A percentile compares a stretch with the other conserved stretches of the same genome.
Conservation (phyloP, 2,329 filamentous ascomycete species). For the Lojkania enalia region DNA sequence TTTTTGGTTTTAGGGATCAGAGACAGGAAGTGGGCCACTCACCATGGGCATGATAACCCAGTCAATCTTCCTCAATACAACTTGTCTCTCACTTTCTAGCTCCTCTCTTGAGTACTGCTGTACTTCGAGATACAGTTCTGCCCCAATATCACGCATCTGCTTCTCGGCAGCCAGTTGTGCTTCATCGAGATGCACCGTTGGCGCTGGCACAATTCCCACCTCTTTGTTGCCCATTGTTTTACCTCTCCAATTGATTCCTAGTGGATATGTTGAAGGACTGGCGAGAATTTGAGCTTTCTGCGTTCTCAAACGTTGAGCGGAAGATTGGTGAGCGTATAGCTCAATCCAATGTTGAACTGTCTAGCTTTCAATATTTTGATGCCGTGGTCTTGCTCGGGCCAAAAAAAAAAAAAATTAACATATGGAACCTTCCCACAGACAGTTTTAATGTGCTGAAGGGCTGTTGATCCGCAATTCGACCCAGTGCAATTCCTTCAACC, state of each 20-base stretch:
- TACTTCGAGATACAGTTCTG: constrained; percentile 51
- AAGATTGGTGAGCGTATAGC: no score
- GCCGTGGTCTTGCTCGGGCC: no score
- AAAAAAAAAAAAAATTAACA: no score
- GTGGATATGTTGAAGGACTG: neutral
- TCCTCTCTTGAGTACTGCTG: constrained; percentile 50
- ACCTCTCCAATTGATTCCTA: neutral
- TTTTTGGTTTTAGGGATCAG: neutral
- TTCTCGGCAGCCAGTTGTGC: constrained; percentile 34
- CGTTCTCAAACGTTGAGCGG: no score
- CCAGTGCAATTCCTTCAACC: neutral
- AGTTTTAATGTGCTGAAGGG: no score
- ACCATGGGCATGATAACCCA: constrained; percentile 54
- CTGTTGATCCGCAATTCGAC: no score
- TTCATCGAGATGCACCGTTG: constrained; percentile 26
- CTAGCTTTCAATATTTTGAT: no score
- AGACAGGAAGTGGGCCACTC: constrained; percentile 9
- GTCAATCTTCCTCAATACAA: constrained; percentile 51
- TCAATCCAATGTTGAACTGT: no score
- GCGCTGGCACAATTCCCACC: constrained; percentile 23
- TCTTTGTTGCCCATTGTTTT: constrained; percentile 16
- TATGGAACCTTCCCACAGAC: no score
- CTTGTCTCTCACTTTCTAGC: constrained; percentile 47
- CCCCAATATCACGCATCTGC: constrained; percentile 50
- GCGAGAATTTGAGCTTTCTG: neutral